These are phyloP conservation scores for Taphrina betulina DNA, from an alignment of 1,139 yeast genomes.

Conservation along the genomic window DNA sequence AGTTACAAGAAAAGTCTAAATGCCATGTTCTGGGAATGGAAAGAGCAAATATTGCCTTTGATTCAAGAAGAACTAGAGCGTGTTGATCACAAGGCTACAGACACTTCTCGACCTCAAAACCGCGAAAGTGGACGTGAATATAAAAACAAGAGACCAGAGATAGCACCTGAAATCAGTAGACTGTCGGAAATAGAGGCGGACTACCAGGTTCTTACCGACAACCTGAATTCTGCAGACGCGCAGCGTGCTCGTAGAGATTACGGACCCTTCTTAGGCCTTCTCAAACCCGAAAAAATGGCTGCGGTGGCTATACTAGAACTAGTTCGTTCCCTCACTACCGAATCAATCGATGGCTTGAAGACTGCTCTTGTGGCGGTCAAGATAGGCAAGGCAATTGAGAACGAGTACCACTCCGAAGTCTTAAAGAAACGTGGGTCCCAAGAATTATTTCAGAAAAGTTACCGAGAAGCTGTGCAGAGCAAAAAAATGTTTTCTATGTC, in stretches of 20 bases:
- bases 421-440: conserved; percentile 53
- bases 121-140: conserved; percentile 34
- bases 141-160: not conserved
- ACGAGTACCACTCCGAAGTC: conserved; percentile 61
- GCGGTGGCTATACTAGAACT: conserved; percentile 82
- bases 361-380: conserved; percentile 77
- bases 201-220: conserved; percentile 10
- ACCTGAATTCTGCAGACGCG: conserved; percentile 2
- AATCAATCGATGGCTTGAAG: conserved; percentile 84
- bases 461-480: conserved; percentile 41
- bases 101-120: not conserved
- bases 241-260: conserved; percentile 58
- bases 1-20: conserved; percentile 59
- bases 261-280: conserved; percentile 73
- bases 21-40: conserved; percentile 76
- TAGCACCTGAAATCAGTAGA: conserved; percentile 1
- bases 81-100: conserved; percentile 36
- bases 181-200: conserved; percentile 24
- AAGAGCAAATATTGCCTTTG: conserved; percentile 64
- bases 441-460: conserved; percentile 40
- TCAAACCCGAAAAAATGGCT: conserved; percentile 76
- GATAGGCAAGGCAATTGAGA: conserved; percentile 81
- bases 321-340: conserved; percentile 68
- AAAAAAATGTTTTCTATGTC: conserved; percentile 44
- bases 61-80: conserved; percentile 63